Percentiles rank a stretch among this genome's conserved stretches.
Evolutionary conservation across 78 protist species (phyloP).

Genomic region (Dictyostelium firmibasis): DNA sequence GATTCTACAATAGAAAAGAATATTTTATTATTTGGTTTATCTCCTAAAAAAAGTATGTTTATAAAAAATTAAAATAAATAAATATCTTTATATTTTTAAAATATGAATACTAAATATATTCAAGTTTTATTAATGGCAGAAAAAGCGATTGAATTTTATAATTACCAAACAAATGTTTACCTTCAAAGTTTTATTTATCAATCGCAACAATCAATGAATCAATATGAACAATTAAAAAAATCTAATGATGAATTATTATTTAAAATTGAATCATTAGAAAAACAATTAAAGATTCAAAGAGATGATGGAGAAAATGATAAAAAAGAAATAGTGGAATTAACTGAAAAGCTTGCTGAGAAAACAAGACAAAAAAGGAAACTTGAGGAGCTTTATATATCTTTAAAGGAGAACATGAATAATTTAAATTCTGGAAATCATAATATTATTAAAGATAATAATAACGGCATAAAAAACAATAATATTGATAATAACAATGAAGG

Average conservation of each 20-base stretch:
- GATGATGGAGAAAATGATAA: conserved; percentile 28
- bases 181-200: not conserved
- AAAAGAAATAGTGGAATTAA: conserved; percentile 46
- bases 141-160: conserved; percentile 49
- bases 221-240: not conserved
- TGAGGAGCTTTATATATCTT: conserved; percentile 16
- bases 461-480: not conserved
- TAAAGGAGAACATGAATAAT: conserved; percentile 2
- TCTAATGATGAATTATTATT: not conserved
- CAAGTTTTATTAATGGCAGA: conserved; percentile 22
- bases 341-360: conserved; percentile 59
- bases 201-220: not conserved
- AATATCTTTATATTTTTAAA: too few species aligned
- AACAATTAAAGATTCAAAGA: conserved; percentile 20
- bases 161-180: conserved; percentile 18
- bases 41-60: conserved; percentile 39
- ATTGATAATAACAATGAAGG: not conserved
- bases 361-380: conserved; percentile 49
- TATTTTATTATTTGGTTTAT: conserved; percentile 31
- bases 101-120: too few species aligned
- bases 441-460: not conserved
- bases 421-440: not conserved
- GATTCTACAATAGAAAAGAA: conserved; percentile 28
- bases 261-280: conserved; percentile 1
- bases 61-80: not conserved